Conservation (phyloP, 768 basidiomycete species). For the Serendipita indica region DNA sequence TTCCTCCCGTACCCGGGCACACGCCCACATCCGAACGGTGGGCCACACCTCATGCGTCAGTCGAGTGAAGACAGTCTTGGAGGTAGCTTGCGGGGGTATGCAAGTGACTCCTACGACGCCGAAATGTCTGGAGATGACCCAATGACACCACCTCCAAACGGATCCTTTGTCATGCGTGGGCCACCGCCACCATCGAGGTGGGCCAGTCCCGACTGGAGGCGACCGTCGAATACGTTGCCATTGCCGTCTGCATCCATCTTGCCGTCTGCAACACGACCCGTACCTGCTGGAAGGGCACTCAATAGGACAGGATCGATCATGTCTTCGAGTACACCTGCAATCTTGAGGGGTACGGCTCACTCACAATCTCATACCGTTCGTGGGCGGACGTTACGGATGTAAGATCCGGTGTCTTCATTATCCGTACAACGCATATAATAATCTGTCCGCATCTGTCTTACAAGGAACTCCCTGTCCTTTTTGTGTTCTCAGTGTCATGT, state of each 20-base stretch:
- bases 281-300: neutral
- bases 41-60: neutral
- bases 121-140: neutral
- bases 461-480: neutral
- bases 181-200: neutral
- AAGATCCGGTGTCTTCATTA: neutral
- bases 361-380: neutral
- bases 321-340: neutral
- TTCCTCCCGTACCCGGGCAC: slow-evolving; percentile 5
- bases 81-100: neutral
- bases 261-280: neutral
- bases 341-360: neutral
- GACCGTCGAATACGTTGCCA: neutral
- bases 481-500: neutral
- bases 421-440: neutral
- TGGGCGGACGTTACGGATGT: slow-evolving; percentile 2
- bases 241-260: neutral
- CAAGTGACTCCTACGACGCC: neutral
- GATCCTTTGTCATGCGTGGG: neutral
- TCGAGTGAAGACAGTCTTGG: neutral
- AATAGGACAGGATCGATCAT: neutral
- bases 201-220: neutral
- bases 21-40: neutral
- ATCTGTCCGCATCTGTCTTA: neutral
- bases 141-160: neutral